Base-by-base conservation (phyloP, 208 protist genomes). In the Blechomonas ayalai region DNA sequence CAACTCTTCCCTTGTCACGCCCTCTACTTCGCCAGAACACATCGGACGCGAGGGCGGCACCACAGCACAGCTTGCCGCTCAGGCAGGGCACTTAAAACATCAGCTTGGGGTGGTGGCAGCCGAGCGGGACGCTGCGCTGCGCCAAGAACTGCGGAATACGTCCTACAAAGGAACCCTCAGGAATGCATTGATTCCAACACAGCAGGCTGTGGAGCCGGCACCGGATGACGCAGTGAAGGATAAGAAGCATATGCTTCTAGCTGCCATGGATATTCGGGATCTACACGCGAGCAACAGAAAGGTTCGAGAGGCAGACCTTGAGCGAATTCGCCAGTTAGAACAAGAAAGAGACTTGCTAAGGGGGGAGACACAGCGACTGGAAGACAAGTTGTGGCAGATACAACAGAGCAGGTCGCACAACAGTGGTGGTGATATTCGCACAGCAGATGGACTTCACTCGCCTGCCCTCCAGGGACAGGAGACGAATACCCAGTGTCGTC, bases 191-290 rank as follows among this genome's bases (percentile, higher is more conserved):
- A n/a, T n/a, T n/a, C n/a, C n/a, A n/a, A n/a, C n/a, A n/a, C n/a
- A n/a, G n/a, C n/a, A n/a, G n/a, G n/a, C n/a, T n/a, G n/a, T n/a
- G n/a, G n/a, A n/a, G n/a, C n/a, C n/a, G n/a, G n/a, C n/a, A n/a
- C 35, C 34, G 4, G 22, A 23, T 8, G 40, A 59, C 9, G 33
- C 73, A 43, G 24, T 56, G 27, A 1, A 5, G 13, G 35, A 50
- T 23, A 41, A 56, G 1, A 37, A 50, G 2, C 67, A 73, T 23
- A 63, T 82, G 49, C 23, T 82, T 34, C 28, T 44, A 12, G 68
- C 57, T 4, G 62, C 67, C 15, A 55, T 31, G 26, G 66, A 63
- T 5, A 48, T 81, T 9, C 52, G 45, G 12, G 37, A 71, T 13
- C 27, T 76, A 6, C 38, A 71, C 41, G 49, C 45, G 10, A 59